Percentiles rank a stretch among this genome's conserved stretches.
Evolutionary conservation across 2,329 filamentous ascomycete species (phyloP).

Genomic region (Nemania sp.): DNA sequence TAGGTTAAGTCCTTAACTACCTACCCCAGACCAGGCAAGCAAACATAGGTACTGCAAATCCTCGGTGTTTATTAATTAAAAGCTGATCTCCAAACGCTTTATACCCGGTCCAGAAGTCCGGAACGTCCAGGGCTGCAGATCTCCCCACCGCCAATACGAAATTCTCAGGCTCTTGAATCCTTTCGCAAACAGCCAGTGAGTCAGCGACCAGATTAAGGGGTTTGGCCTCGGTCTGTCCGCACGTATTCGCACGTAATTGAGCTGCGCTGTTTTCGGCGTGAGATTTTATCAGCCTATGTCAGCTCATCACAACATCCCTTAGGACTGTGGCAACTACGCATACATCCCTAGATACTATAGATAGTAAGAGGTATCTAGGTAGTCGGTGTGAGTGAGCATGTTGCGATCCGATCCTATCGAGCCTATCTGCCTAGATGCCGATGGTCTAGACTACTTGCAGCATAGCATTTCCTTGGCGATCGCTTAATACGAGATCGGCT

Average conservation of each 20-base stretch:
- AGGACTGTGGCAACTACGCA: neutral
- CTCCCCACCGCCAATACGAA: neutral
- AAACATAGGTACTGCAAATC: neutral
- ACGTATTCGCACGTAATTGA: too few species aligned
- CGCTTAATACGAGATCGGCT: conserved; percentile 19
- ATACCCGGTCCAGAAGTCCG: conserved; percentile 12
- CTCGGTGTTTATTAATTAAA: conserved; percentile 10
- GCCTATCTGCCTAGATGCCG: neutral
- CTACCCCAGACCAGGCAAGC: neutral
- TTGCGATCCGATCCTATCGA: too few species aligned
- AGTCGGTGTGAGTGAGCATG: neutral
- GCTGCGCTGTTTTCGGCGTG: neutral
- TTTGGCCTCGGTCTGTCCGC: neutral
- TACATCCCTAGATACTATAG: too few species aligned
- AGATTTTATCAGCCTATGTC: neutral
- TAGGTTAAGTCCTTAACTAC: neutral
- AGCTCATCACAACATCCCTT: conserved; percentile 3
- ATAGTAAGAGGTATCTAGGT: neutral
- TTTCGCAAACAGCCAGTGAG: neutral
- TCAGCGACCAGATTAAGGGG: neutral
- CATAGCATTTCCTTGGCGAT: conserved; percentile 7
- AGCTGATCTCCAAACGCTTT: neutral
- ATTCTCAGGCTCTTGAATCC: neutral
- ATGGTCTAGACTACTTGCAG: conserved; percentile 16
- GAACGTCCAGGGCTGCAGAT: conserved; percentile 16